A percentile compares a stretch with the other conserved stretches of the same genome.
Evolutionary conservation across 108 stramenopile genomes (phyloP).

Genomic region (Thalassiosira profunda): DNA sequence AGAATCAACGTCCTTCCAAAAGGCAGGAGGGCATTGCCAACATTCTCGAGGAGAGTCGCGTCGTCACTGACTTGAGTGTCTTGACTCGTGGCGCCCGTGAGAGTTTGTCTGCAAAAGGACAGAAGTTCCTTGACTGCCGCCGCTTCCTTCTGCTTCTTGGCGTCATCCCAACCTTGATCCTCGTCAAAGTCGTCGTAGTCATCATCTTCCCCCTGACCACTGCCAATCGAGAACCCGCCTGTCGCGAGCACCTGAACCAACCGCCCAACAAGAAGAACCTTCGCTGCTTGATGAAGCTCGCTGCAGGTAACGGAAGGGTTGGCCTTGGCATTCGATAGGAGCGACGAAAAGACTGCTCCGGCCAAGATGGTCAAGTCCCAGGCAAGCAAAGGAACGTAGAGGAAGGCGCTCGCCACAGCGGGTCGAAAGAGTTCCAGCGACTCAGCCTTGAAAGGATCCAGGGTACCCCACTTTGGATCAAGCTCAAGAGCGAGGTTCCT

Average conservation of each 20-base stretch:
- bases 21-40: slow-evolving; percentile 80
- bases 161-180: slow-evolving; percentile 30
- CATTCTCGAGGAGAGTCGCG: slow-evolving; percentile 47
- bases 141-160: slow-evolving; percentile 45
- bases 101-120: slow-evolving; percentile 35
- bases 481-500: slow-evolving; percentile 33
- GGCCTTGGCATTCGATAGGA: slow-evolving; percentile 49
- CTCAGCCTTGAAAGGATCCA: slow-evolving; percentile 55
- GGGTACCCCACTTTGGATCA: slow-evolving; percentile 68
- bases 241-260: slow-evolving; percentile 78
- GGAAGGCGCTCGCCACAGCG: slow-evolving; percentile 76
- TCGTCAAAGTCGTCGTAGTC: slow-evolving; percentile 41
- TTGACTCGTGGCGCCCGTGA: slow-evolving; percentile 20
- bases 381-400: slow-evolving; percentile 84
- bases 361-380: slow-evolving; percentile 89
- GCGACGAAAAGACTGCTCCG: slow-evolving; percentile 81
- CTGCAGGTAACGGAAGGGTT: slow-evolving; percentile 35
- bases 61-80: slow-evolving; percentile 21
- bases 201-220: slow-evolving; percentile 25
- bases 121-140: slow-evolving; percentile 54
- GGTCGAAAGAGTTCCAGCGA: slow-evolving; percentile 70
- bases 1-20: slow-evolving; percentile 79
- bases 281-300: slow-evolving; percentile 60
- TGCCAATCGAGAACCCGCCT: slow-evolving; percentile 57
- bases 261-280: slow-evolving; percentile 62